Evolutionary conservation across 805 yeast genomes (phyloP), one percentile per base, ranked within the genome.

Genomic region (Kluyveromyces nonfermentans): DNA sequence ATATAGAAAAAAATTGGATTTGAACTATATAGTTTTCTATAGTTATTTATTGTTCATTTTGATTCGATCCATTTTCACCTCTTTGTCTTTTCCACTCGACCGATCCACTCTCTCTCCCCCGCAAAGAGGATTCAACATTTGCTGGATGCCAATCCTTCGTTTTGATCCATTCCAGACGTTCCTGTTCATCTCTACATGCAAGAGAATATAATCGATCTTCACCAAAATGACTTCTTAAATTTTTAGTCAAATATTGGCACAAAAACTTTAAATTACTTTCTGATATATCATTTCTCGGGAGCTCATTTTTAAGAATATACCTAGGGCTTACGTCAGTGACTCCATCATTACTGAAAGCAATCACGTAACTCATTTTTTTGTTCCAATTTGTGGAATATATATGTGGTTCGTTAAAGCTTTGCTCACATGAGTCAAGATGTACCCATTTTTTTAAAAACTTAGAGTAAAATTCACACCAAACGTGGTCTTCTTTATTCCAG

Each of bases 401-500:
- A 18, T 69, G 59, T 0, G 97, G 97, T 47, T 85, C 77, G 60
- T 90, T 95, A 63, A 72, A 87, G 0, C 89, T 80, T 39, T 78
- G 81, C 53, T 89, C 97, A 60, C 97, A 90, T 7, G 86, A 76
- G 55, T 89, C 97, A 15, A 85, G 67, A 61, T 90, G 97, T 16
- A 89, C 71, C 97, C 97, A 90, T 43, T 87, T 63, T 36, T 72
- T 62, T 50, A 75, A 67, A 17, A 64, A 55, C 0, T 54, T 60
- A 1, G 95, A 84, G 59, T 77, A 89, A 53, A 83, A 82, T 57
- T 90, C 97, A 54, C 94, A 83, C 97, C 97, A 90, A 1, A 86
- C 97, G 60, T 90, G 97, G 59, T 90, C 97, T 59, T 90, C 97
- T 7, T 75, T 68, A 60, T 87, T 88, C 94, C 94, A 85, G 2